Evolutionary conservation across 2,329 filamentous ascomycete genomes (phyloP).

Genomic region (Saccharata proteae): DNA sequence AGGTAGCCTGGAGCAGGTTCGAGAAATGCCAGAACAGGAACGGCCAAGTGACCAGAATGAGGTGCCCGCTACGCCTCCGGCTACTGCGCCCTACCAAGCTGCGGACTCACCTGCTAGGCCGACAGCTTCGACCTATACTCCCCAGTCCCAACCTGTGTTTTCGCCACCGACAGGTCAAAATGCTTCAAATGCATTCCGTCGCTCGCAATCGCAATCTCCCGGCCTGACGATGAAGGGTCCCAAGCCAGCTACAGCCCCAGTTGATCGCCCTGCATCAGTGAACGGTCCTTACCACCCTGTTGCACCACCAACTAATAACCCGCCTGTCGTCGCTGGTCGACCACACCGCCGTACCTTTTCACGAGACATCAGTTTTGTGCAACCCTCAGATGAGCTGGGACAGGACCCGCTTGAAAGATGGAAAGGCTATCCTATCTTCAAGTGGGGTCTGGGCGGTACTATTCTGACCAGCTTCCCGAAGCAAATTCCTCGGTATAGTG

Average conservation of each 20-base stretch:
- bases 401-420: conserved; percentile 75
- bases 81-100: conserved; percentile 20
- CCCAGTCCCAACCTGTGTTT: conserved; percentile 11
- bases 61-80: conserved; percentile 16
- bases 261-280: conserved; percentile 43
- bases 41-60: too few relatives aligned
- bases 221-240: conserved; percentile 40
- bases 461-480: conserved; percentile 80
- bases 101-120: conserved; percentile 29
- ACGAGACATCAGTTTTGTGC: conserved; percentile 42
- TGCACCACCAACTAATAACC: conserved; percentile 13
- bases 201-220: conserved; percentile 47
- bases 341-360: conserved; percentile 31
- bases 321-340: conserved; percentile 14
- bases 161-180: conserved; percentile 6
- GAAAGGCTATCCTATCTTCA: conserved; percentile 78
- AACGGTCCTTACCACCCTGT: conserved; percentile 33
- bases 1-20: conserved; percentile 6
- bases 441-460: conserved; percentile 77
- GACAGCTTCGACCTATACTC: conserved; percentile 12
- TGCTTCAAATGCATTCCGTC: neutral
- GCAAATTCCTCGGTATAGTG: conserved; percentile 73
- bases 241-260: conserved; percentile 27
- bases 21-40: conserved; percentile 19
- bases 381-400: conserved; percentile 43